Evolutionary conservation across 176 grass and related monocot genomes (phyloP).

Genomic region (Aegilops longissima): DNA sequence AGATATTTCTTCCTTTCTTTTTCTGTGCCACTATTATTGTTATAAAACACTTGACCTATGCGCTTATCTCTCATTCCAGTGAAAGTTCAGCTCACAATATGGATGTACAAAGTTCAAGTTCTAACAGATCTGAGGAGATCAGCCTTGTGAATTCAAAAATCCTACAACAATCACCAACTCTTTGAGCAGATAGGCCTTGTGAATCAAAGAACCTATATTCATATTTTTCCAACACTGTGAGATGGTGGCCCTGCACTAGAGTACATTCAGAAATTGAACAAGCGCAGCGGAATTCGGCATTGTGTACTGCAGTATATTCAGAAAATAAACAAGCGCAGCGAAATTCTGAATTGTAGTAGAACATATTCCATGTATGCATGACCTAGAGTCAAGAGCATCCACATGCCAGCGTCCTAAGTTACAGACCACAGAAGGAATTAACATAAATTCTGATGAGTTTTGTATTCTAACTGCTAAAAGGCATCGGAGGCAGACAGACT

Average conservation of each 20-base stretch:
- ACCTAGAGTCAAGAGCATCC: not conserved
- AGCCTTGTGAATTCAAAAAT: not conserved
- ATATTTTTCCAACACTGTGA: not conserved
- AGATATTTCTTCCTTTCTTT: not conserved
- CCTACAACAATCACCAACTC: not conserved
- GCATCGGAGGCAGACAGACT: not conserved
- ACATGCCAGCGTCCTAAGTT: not conserved
- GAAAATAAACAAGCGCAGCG: not conserved
- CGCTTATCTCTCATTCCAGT: not conserved
- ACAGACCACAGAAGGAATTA: not conserved
- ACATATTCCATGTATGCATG: not conserved
- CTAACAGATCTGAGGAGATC: not conserved
- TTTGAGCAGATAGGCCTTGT: not conserved
- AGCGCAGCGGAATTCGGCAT: fast-evolving
- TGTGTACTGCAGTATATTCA: not conserved
- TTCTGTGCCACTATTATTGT: no score
- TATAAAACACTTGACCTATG: not conserved
- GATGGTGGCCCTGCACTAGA: not conserved
- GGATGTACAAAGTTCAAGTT: conserved; percentile 11
- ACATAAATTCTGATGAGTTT: not conserved
- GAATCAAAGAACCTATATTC: not conserved
- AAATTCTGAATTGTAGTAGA: not conserved
- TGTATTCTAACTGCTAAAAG: not conserved
- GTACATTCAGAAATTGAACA: not conserved
- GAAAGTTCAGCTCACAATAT: not conserved